A percentile compares a stretch with the other conserved stretches of the same genome.
These are phyloP conservation scores for Calonectria pauciramosa DNA, from an alignment of 2,329 filamentous ascomycete genomes.

Conservation along the genomic window DNA sequence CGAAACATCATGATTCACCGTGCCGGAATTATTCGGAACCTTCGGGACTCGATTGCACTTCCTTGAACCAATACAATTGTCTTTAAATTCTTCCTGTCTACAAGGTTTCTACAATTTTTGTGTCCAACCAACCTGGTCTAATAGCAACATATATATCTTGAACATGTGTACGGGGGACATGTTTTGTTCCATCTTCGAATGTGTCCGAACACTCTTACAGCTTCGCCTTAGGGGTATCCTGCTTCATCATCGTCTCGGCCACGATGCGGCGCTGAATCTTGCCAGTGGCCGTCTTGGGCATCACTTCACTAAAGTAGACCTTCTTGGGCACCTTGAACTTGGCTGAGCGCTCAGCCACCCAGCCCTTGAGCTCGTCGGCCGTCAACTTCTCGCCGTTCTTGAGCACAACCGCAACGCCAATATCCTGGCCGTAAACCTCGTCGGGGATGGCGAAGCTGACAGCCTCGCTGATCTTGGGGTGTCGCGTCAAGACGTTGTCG, in stretches of 20 bases:
- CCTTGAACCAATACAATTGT: background rate
- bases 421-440: slow-evolving; percentile 86
- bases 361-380: slow-evolving; percentile 74
- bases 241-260: slow-evolving; percentile 86
- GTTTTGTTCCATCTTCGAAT: background rate
- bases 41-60: too few species aligned
- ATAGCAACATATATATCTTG: background rate
- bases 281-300: slow-evolving; percentile 93
- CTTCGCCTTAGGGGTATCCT: slow-evolving; percentile 68
- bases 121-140: background rate
- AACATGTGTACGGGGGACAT: background rate
- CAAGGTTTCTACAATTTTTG: background rate
- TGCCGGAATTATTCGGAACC: too few species aligned
- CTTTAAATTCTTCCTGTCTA: background rate
- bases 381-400: slow-evolving; percentile 72
- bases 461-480: slow-evolving; percentile 81
- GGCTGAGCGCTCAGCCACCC: slow-evolving; percentile 78
- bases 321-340: slow-evolving; percentile 91
- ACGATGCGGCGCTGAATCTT: slow-evolving; percentile 90
- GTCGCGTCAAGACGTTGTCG: slow-evolving; percentile 83
- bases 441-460: slow-evolving; percentile 88
- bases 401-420: slow-evolving; percentile 81
- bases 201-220: slow-evolving; percentile 54
- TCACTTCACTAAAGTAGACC: slow-evolving; percentile 85
- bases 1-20: too few species aligned